Conservation (phyloP, 2,329 filamentous ascomycete genomes). For the Cercospora zeina region DNA sequence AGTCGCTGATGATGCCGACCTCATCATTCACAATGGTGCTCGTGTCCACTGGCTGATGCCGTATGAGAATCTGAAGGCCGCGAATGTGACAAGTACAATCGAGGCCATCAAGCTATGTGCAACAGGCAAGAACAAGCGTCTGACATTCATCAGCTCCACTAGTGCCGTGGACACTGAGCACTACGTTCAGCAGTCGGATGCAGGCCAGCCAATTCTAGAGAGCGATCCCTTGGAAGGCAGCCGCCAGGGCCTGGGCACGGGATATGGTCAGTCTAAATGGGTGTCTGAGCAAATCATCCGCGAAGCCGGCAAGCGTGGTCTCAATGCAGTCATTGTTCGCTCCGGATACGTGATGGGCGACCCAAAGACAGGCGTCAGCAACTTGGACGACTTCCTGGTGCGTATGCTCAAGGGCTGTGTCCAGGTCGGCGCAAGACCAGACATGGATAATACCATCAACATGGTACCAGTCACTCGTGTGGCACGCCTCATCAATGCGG, state of each 20-base stretch:
- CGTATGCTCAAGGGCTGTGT: constrained; percentile 84
- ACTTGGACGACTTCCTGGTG: constrained; percentile 87
- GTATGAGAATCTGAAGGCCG: constrained; percentile 68
- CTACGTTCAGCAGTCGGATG: constrained; percentile 72
- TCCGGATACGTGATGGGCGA: constrained; percentile 85
- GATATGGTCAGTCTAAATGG: constrained; percentile 94
- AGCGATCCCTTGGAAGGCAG: constrained; percentile 77
- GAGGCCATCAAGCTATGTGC: constrained; percentile 74
- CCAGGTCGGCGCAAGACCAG: constrained; percentile 71
- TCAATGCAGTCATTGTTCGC: constrained; percentile 73
- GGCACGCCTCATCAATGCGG: constrained; percentile 73
- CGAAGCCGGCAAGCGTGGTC: constrained; percentile 74
- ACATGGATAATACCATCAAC: constrained; percentile 85
- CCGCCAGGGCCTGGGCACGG: constrained; percentile 73
- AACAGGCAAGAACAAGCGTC: constrained; percentile 73
- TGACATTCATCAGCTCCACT: constrained; percentile 81
- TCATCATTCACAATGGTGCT: constrained; percentile 76
- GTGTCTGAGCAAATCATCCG: constrained; percentile 70
- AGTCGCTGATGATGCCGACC: constrained; percentile 66
- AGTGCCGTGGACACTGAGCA: constrained; percentile 78
- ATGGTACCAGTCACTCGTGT: constrained; percentile 85
- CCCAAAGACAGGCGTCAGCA: constrained; percentile 66
- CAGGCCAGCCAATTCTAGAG: constrained; percentile 70
- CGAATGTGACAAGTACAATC: constrained; percentile 81
- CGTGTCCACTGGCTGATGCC: constrained; percentile 75